Conservation (phyloP, 179 eudicot species). For the Spergularia azorica region DNA sequence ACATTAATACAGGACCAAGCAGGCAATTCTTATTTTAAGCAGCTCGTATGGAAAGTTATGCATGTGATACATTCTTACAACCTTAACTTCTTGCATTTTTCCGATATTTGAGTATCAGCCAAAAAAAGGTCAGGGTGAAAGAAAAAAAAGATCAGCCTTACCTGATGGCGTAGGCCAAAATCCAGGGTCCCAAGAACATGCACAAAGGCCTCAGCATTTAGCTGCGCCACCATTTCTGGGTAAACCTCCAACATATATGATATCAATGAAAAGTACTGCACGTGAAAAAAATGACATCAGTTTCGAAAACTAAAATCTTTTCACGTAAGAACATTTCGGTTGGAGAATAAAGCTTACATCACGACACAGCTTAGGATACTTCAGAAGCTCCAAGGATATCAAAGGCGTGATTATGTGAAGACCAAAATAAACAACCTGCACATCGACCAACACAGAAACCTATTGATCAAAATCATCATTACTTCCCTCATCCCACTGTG, state of each 20-base stretch:
- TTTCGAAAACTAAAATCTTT: not conserved
- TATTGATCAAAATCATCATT: slow-evolving; percentile 4
- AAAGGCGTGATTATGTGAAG: slow-evolving; percentile 93
- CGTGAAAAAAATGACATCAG: slow-evolving; percentile 22
- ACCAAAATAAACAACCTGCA: slow-evolving; percentile 91
- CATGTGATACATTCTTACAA: not conserved
- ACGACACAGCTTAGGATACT: slow-evolving; percentile 91
- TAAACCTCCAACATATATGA: slow-evolving; percentile 98
- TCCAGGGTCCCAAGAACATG: slow-evolving; percentile 77
- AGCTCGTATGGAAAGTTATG: not conserved
- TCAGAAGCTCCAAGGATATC: slow-evolving; percentile 76
- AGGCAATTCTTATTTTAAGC: not conserved
- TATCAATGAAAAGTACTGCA: slow-evolving; percentile 84
- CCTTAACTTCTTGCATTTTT: not conserved
- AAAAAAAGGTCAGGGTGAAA: not conserved
- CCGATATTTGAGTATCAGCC: not conserved
- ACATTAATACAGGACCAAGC: not conserved
- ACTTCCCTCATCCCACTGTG: not conserved
- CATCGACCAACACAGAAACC: slow-evolving; percentile 14
- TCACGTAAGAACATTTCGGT: slow-evolving; percentile 5
- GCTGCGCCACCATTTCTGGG: slow-evolving; percentile 83
- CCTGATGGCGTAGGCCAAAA: slow-evolving; percentile 90
- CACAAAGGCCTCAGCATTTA: slow-evolving; percentile 69
- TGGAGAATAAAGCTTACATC: slow-evolving; percentile 56
- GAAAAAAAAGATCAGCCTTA: slow-evolving; percentile 17